Conservation (phyloP, 2,329 filamentous ascomycete species). For the Periconia digitata region DNA sequence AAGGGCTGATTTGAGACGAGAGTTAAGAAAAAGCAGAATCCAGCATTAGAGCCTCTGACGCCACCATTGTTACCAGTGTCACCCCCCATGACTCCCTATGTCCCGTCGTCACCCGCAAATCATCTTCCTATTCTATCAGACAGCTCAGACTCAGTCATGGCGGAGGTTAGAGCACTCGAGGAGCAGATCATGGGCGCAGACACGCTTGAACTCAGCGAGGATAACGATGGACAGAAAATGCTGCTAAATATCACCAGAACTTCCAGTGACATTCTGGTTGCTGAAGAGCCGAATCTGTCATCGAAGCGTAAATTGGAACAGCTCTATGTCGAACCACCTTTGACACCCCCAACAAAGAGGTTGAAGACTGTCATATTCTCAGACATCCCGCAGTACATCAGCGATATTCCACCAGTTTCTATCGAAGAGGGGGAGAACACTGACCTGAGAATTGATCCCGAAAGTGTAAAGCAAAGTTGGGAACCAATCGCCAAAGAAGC, state of each 20-base stretch:
- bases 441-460: conserved; percentile 31
- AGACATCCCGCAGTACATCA: conserved; percentile 38
- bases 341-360: conserved; percentile 48
- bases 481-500: conserved; percentile 40
- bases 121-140: conserved; percentile 43
- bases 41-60: conserved; percentile 38
- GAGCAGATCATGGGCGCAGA: conserved; percentile 36
- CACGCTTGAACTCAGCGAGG: conserved; percentile 33
- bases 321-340: conserved; percentile 50
- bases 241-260: conserved; percentile 30
- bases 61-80: conserved; percentile 53
- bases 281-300: conserved; percentile 18
- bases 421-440: conserved; percentile 14
- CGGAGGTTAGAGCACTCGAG: conserved; percentile 39
- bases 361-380: conserved; percentile 45
- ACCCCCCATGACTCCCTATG: conserved; percentile 41
- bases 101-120: conserved; percentile 44
- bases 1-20: neutral
- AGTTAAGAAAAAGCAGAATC: conserved; percentile 31
- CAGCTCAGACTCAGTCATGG: conserved; percentile 33
- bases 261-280: conserved; percentile 20
- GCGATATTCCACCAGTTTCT: conserved; percentile 32
- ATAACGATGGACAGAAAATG: conserved; percentile 36
- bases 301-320: conserved; percentile 39
- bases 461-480: conserved; percentile 38